Conservation (phyloP, 228 moss, liverwort and hornwort species). For the Sphagnum magellanicum region DNA sequence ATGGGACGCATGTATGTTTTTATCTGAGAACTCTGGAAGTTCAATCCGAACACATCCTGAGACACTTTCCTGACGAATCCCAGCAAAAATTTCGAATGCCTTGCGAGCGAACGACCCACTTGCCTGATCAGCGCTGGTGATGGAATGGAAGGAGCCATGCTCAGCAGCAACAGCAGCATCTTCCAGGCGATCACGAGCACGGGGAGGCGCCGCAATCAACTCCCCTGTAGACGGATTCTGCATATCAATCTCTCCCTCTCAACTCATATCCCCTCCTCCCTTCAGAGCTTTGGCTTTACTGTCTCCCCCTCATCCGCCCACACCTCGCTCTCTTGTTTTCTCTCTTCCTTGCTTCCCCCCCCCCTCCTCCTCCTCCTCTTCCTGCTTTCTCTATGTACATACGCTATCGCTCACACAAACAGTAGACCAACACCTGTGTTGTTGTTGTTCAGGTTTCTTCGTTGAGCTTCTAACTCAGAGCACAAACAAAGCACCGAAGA, state of each 20-base stretch:
- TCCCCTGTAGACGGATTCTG: not conserved
- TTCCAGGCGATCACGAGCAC: not conserved
- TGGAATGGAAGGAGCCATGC: not conserved
- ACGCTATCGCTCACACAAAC: too few species aligned
- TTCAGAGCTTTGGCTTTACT: not conserved
- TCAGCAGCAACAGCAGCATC: not conserved
- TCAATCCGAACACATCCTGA: too few species aligned
- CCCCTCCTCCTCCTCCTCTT: too few species aligned
- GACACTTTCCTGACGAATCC: not conserved
- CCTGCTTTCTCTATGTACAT: too few species aligned
- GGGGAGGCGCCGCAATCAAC: not conserved
- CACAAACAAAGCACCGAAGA: too few species aligned
- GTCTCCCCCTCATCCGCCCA: not conserved
- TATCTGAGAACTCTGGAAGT: too few species aligned
- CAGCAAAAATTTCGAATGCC: not conserved
- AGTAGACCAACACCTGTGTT: too few species aligned
- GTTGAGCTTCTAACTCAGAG: too few species aligned
- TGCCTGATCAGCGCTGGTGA: not conserved
- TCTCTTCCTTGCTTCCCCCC: too few species aligned
- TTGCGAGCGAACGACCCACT: not conserved
- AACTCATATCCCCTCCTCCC: not conserved
- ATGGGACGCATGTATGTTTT: not conserved
- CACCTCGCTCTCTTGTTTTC: too few species aligned
- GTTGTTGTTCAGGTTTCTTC: too few species aligned
- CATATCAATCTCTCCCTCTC: not conserved